Conservation (phyloP, 176 grass and related monocot genomes). For the Rhynchospora pubera region DNA sequence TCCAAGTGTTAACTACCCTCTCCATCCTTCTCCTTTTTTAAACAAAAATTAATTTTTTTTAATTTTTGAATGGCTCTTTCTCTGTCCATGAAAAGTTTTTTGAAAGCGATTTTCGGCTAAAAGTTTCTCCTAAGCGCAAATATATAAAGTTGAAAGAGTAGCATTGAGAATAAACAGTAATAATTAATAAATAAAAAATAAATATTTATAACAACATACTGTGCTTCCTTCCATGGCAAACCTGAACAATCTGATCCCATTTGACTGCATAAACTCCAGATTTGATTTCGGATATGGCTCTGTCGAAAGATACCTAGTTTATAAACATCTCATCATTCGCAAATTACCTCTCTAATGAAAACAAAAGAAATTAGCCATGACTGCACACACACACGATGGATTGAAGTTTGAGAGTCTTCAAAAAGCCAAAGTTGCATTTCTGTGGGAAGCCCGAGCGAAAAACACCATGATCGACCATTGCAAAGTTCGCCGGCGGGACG, state of each 20-base stretch:
- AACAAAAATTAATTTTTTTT: too few species aligned
- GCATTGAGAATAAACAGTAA: too few species aligned
- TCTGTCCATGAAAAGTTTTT: too few species aligned
- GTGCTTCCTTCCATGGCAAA: constrained; percentile 60
- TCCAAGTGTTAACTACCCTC: too few species aligned
- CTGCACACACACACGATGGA: constrained; percentile 52
- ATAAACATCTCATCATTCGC: not conserved
- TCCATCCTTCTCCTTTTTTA: too few species aligned
- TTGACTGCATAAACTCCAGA: constrained; percentile 44
- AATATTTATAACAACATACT: constrained; percentile 22
- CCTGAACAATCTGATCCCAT: constrained; percentile 54
- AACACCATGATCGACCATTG: constrained; percentile 64
- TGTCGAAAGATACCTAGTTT: constrained; percentile 55
- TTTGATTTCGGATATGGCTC: constrained; percentile 60
- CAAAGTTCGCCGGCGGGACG: constrained; percentile 73
- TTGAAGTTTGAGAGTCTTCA: constrained; percentile 60
- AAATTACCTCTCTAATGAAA: constrained; percentile 2
- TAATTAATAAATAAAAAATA: too few species aligned
- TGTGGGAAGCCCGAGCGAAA: constrained; percentile 74
- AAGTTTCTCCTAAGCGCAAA: too few species aligned
- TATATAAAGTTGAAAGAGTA: too few species aligned
- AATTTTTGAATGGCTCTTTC: too few species aligned
- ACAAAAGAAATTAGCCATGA: not conserved
- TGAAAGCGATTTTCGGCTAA: too few species aligned
- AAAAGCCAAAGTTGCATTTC: constrained; percentile 47